Percentiles rank a stretch among this genome's conserved stretches.
Evolutionary conservation across 371 early-diverging fungal genomes (phyloP).

Genomic region (Actinomortierella wolfii): DNA sequence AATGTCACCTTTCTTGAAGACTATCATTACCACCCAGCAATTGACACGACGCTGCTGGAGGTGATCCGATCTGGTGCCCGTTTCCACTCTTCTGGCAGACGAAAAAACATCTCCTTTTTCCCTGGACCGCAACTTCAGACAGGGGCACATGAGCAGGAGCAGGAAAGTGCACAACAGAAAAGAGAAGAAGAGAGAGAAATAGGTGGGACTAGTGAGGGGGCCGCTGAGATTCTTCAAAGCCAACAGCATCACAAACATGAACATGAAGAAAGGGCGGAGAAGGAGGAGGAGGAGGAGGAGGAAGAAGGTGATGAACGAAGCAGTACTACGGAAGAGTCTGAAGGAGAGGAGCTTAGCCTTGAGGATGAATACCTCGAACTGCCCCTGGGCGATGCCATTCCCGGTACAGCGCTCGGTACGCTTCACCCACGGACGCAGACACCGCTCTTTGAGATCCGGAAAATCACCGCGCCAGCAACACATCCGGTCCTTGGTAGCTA

Average conservation of each 20-base stretch:
- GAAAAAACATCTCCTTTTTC: too few relatives aligned
- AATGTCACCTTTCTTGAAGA: conserved; percentile 34
- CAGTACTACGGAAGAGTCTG: background rate
- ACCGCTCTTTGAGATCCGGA: conserved; percentile 22
- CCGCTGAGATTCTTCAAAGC: too few relatives aligned
- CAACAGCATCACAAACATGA: background rate
- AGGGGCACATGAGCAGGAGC: background rate
- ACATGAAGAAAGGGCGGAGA: background rate
- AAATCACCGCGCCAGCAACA: conserved; percentile 19
- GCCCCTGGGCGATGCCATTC: conserved; percentile 34
- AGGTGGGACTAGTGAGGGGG: too few relatives aligned
- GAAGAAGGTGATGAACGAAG: conserved; percentile 6
- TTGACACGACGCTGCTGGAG: conserved; percentile 9
- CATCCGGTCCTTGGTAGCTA: conserved; percentile 43
- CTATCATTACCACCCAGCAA: conserved; percentile 39
- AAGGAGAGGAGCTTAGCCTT: conserved; percentile 1
- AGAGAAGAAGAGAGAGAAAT: too few relatives aligned
- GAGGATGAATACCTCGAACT: conserved; percentile 28
- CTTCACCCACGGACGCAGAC: background rate
- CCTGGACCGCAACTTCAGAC: too few relatives aligned
- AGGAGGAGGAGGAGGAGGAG: background rate
- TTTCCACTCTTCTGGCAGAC: too few relatives aligned
- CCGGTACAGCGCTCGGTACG: conserved; percentile 4
- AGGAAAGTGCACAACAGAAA: conserved; percentile 14
- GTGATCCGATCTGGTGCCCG: conserved; percentile 5